Conservation (phyloP, 331 rosid genomes). For the Arachis monticola region DNA sequence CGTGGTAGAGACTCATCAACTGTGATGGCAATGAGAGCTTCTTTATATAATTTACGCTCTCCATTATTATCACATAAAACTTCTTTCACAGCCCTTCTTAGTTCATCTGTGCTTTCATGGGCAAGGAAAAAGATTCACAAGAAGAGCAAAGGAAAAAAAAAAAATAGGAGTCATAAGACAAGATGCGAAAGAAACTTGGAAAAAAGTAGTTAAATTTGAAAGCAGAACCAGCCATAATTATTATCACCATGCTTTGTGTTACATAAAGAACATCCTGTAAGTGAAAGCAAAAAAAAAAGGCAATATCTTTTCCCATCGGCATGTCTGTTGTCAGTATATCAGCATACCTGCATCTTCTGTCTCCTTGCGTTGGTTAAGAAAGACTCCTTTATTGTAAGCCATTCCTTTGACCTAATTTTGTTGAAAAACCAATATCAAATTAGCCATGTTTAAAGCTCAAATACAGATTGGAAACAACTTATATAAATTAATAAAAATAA, state of each 20-base stretch:
- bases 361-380: slow-evolving; percentile 73
- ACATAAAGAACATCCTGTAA: slow-evolving; percentile 18
- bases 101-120: slow-evolving; percentile 63
- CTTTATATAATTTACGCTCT: slow-evolving; percentile 70
- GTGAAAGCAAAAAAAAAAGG: slow-evolving; percentile 22
- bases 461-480: slow-evolving; percentile 6
- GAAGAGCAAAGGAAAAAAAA: not conserved
- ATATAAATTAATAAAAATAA: slow-evolving; percentile 9
- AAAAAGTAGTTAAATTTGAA: slow-evolving; percentile 18
- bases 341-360: slow-evolving; percentile 83
- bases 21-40: slow-evolving; percentile 82
- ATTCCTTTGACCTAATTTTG: slow-evolving; percentile 86
- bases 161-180: slow-evolving; percentile 12
- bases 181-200: slow-evolving; percentile 3
- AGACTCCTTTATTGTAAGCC: slow-evolving; percentile 77
- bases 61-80: slow-evolving; percentile 66
- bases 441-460: slow-evolving; percentile 29
- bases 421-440: slow-evolving; percentile 35
- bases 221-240: slow-evolving; percentile 25
- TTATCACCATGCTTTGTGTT: slow-evolving; percentile 12
- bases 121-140: slow-evolving; percentile 27
- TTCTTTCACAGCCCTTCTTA: slow-evolving; percentile 92
- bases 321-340: slow-evolving; percentile 23
- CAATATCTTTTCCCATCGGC: not conserved
- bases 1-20: slow-evolving; percentile 83